phyloP scores from a whole-genome alignment of 768 basidiomycete species.

The Cantharellus anzutake region DNA sequence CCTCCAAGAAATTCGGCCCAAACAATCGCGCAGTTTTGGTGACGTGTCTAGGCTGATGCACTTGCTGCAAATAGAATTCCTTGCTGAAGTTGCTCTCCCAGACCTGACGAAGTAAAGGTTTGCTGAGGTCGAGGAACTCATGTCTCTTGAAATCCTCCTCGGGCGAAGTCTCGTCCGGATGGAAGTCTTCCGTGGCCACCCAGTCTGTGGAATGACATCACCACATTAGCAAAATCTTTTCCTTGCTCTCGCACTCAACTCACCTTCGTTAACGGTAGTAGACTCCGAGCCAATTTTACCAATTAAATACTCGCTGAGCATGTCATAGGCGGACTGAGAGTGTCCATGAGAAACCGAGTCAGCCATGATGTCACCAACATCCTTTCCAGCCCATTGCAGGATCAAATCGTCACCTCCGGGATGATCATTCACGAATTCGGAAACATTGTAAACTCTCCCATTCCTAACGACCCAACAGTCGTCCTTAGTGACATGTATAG shows the following conservation, averaged over 20 bases:
- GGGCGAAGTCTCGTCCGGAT: constrained; percentile 76
- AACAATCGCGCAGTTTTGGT: constrained; percentile 74
- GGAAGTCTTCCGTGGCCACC: constrained; percentile 77
- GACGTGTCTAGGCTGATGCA: constrained; percentile 89
- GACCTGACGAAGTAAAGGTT: constrained; percentile 68
- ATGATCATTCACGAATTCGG: constrained; percentile 68
- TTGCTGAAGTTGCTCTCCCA: constrained; percentile 85
- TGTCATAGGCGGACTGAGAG: constrained; percentile 76
- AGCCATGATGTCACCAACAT: constrained; percentile 65
- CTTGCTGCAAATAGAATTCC: constrained; percentile 87
- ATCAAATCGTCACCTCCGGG: constrained; percentile 92
- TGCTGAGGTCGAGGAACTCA: constrained; percentile 76
- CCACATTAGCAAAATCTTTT: neutral
- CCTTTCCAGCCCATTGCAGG: constrained; percentile 63
- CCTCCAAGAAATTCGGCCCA: constrained; percentile 65
- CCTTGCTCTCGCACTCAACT: neutral
- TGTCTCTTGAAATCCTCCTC: constrained; percentile 71
- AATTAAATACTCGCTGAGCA: constrained; percentile 75
- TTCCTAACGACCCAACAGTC: constrained; percentile 72
- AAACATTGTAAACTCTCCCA: constrained; percentile 82
- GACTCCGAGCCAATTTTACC: constrained; percentile 65
- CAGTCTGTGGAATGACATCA: constrained; percentile 35
- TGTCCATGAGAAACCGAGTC: constrained; percentile 71
- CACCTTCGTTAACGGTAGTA: constrained; percentile 61
- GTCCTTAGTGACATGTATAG: constrained; percentile 31